Evolutionary conservation across 352 stramenopile species (phyloP).

Genomic region (Aphanomyces cochlioides): DNA sequence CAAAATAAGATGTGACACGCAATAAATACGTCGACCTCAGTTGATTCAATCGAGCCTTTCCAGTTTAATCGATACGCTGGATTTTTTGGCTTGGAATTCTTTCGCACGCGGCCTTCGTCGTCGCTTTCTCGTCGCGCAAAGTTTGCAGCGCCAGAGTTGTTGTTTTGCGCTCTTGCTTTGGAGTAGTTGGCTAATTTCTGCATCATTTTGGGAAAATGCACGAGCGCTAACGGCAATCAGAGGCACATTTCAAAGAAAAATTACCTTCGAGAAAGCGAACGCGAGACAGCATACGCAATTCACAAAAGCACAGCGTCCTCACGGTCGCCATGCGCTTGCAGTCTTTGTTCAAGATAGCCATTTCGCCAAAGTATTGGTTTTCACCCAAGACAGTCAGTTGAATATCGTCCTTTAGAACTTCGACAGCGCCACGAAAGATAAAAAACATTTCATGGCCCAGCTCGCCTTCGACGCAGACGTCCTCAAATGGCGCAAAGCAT

Average conservation of each 20-base stretch:
- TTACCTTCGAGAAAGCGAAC: conserved; percentile 52
- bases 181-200: conserved; percentile 31
- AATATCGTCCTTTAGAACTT: conserved; percentile 52
- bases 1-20: not conserved
- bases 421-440: conserved; percentile 65
- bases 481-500: conserved; percentile 62
- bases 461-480: conserved; percentile 72
- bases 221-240: conserved; percentile 6
- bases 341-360: conserved; percentile 64
- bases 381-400: conserved; percentile 59
- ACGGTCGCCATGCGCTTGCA: conserved; percentile 57
- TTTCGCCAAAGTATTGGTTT: conserved; percentile 76
- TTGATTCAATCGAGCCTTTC: not conserved
- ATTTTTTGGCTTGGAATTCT: conserved; percentile 15
- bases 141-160: not conserved
- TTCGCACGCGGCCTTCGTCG: not conserved
- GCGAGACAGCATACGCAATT: conserved; percentile 60
- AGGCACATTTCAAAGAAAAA: too few species aligned
- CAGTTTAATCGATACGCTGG: conserved; percentile 26
- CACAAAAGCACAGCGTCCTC: conserved; percentile 70
- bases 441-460: conserved; percentile 78
- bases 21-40: not conserved
- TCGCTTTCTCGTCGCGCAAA: conserved; percentile 1
- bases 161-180: conserved; percentile 14
- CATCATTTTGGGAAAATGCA: conserved; percentile 30